Evolutionary conservation across 495 filamentous ascomycete genomes (phyloP).

Genomic region (Chaetomium fimeti): DNA sequence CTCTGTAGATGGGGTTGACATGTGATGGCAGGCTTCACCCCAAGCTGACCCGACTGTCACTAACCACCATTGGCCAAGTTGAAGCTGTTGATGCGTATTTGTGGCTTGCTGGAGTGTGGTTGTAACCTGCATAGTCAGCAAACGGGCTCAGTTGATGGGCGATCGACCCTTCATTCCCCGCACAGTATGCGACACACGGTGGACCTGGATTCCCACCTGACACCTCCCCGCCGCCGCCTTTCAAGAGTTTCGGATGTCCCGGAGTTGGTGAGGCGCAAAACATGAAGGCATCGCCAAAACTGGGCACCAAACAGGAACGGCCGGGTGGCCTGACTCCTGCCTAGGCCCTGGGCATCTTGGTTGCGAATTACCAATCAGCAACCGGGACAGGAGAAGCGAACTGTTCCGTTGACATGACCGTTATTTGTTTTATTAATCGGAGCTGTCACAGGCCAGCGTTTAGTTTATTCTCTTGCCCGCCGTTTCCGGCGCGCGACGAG

Average conservation of each 20-base stretch:
- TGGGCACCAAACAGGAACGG: background rate
- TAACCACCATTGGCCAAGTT: background rate
- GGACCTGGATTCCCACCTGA: background rate
- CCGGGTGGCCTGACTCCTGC: slow-evolving; percentile 18
- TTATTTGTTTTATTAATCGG: background rate
- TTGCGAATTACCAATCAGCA: slow-evolving; percentile 20
- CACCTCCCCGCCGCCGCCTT: background rate
- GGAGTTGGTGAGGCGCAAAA: slow-evolving; percentile 9
- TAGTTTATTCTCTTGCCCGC: background rate
- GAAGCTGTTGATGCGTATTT: slow-evolving; percentile 1
- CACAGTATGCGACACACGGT: slow-evolving; percentile 21
- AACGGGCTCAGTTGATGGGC: background rate
- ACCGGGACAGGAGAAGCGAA: slow-evolving; percentile 10
- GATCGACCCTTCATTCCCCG: slow-evolving; percentile 3
- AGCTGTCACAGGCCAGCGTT: background rate
- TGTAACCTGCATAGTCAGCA: too few species aligned
- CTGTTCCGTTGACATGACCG: slow-evolving; percentile 5
- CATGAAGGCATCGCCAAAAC: slow-evolving; percentile 13
- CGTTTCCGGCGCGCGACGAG: slow-evolving; percentile 7
- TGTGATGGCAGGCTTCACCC: background rate
- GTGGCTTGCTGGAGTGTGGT: background rate
- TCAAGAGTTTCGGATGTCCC: slow-evolving; percentile 17
- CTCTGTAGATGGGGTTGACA: background rate
- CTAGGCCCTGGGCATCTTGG: slow-evolving; percentile 1
- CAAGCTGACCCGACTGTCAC: background rate